Evolutionary conservation across 2,329 filamentous ascomycete species (phyloP), one percentile per base, ranked within the genome.

Genomic region (Orbilia javanica): DNA sequence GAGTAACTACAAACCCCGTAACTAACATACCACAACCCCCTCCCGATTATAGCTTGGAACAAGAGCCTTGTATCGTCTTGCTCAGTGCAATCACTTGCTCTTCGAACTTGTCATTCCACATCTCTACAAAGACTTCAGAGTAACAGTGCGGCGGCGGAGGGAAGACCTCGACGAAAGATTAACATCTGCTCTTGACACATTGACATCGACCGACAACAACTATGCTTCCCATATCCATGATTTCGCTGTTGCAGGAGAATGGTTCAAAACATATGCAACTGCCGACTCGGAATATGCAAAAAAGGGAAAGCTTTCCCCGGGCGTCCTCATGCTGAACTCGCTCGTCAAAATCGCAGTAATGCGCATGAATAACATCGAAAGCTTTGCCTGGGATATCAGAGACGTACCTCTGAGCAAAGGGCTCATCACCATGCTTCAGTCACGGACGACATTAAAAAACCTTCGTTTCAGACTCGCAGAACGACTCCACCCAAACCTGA

Each of bases 41-140:
- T 18, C 25, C 18, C 20, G 6, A 27, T 18, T 22, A 69, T 42
- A 79, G 75, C 50, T 79, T 25, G 75, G 75, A 31, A 79, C 75
- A 36, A 65, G 75, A 36, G 75, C 75, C 15, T 63, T 79, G 4
- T 79, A 73, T 52, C 68, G 75, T 11, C 75, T 79, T n/a, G 75
- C 75, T 15, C 75, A 79, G 46, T 74, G 69, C 50, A 79, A 79
- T 22, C 75, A 79, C 36, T 55, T 79, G 18, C 75, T 79, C 6
- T 79, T 79, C 67, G 75, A 79, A 55, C 75, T 79, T 7, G 75
- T 79, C n/a, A 79, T 79, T 15, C 75, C 75, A 4, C 75, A 79
- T 15, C 75, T 79, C 29, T 79, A 79, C 55, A 79, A 79, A 31
- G 75, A 79, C 48, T 79, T 79, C n/a, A 62, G 75, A 20, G 75